Evolutionary conservation across 129 eudicot genomes (phyloP).

Genomic region (Cynara cardunculus): DNA sequence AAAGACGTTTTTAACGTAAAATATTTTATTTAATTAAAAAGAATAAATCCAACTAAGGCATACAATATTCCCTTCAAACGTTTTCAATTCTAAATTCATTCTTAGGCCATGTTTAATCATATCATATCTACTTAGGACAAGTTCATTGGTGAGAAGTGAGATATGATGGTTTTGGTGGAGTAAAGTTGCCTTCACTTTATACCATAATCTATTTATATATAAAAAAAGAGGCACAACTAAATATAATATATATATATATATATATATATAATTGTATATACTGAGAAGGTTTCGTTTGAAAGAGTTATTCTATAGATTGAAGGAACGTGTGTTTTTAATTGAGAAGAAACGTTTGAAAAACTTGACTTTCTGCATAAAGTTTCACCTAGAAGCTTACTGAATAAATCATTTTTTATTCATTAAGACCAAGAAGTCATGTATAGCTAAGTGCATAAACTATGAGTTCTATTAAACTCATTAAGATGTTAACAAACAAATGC

Average conservation of each 20-base stretch:
- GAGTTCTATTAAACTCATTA: too few relatives aligned
- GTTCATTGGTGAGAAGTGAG: not conserved
- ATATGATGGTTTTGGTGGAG: constrained; percentile 8
- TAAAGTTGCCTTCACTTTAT: constrained; percentile 24
- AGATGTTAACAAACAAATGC: too few relatives aligned
- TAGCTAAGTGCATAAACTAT: too few relatives aligned
- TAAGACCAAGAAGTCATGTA: too few relatives aligned
- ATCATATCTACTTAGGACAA: constrained; percentile 4
- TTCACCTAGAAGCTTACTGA: too few relatives aligned
- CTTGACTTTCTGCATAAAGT: too few relatives aligned
- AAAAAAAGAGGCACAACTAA: not conserved
- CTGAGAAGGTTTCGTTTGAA: too few relatives aligned
- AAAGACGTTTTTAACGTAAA: not conserved
- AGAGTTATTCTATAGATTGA: too few relatives aligned
- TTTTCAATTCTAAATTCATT: not conserved
- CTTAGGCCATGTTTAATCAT: not conserved
- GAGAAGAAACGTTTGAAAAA: too few relatives aligned
- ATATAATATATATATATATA: not conserved
- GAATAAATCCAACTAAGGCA: not conserved
- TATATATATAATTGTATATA: too few relatives aligned
- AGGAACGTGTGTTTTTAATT: too few relatives aligned
- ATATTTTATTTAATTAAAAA: not conserved
- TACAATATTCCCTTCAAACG: not conserved
- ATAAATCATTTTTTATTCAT: too few relatives aligned
- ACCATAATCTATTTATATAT: not conserved